Evolutionary conservation across 768 basidiomycete species (phyloP).

Genomic region (Chalciporus sphaerocephalus): DNA sequence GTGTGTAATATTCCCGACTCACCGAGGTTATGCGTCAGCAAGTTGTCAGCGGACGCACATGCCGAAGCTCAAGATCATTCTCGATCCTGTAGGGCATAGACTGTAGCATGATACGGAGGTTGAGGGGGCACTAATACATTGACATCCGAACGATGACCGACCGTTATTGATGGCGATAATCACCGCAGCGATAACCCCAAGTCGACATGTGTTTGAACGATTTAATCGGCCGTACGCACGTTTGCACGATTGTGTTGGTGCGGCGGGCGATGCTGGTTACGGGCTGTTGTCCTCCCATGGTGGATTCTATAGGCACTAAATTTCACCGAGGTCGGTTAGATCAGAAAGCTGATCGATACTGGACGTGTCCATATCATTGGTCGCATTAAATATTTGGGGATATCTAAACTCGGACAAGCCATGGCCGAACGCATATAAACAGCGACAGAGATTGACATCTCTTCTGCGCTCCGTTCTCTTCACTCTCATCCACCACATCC

Average conservation of each 20-base stretch:
- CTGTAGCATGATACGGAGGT: too few relatives aligned
- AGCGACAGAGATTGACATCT: conserved; percentile 29
- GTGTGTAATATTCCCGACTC: too few relatives aligned
- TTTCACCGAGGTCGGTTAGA: too few relatives aligned
- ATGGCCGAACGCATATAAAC: conserved; percentile 13
- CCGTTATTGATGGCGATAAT: background rate
- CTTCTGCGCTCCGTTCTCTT: conserved; percentile 3
- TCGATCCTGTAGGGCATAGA: too few relatives aligned
- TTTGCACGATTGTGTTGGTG: conserved; percentile 4
- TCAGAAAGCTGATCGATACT: too few relatives aligned
- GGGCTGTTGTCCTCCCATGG: conserved; percentile 9
- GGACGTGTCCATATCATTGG: too few relatives aligned
- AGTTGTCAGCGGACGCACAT: too few relatives aligned
- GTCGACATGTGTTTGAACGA: background rate
- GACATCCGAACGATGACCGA: conserved; percentile 7
- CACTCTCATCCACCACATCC: conserved; percentile 8
- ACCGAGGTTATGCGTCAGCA: too few relatives aligned
- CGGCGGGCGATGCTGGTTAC: conserved; percentile 9
- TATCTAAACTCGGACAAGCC: conserved; percentile 27
- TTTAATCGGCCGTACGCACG: conserved; percentile 4
- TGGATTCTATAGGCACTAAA: too few relatives aligned
- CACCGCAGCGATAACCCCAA: background rate
- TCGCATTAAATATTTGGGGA: too few relatives aligned
- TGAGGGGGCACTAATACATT: background rate
- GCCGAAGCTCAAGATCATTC: too few relatives aligned